These are phyloP conservation scores for Pleurotus pulmonarius DNA, from an alignment of 768 basidiomycete genomes.

Conservation along the genomic window DNA sequence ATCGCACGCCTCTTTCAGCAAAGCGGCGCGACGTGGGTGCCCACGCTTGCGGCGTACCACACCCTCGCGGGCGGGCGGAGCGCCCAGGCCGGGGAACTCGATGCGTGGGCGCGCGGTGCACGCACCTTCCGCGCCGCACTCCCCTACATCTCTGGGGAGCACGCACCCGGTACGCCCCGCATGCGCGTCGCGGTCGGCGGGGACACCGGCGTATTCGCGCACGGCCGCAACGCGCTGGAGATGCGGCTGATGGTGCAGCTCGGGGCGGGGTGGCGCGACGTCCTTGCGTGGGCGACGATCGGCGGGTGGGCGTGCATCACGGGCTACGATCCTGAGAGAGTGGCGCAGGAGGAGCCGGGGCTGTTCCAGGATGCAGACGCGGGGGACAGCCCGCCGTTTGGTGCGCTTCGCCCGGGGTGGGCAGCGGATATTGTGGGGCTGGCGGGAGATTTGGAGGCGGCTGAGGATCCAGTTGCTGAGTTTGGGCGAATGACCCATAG, in stretches of 20 bases:
- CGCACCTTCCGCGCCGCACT: conserved; percentile 44
- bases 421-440: conserved; percentile 46
- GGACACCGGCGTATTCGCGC: conserved; percentile 62
- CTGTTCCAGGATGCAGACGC: conserved; percentile 17
- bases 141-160: conserved; percentile 31
- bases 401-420: conserved; percentile 49
- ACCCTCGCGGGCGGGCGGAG: conserved; percentile 18
- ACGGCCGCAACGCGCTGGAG: conserved; percentile 59
- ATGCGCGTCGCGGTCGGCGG: conserved; percentile 53
- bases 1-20: conserved; percentile 17
- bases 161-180: background rate
- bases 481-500: conserved; percentile 40
- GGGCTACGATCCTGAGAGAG: conserved; percentile 41
- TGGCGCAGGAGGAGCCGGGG: conserved; percentile 8
- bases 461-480: conserved; percentile 27
- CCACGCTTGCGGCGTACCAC: conserved; percentile 52
- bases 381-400: conserved; percentile 56
- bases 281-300: conserved; percentile 57
- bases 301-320: conserved; percentile 57
- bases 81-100: conserved; percentile 7
- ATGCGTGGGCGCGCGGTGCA: conserved; percentile 33
- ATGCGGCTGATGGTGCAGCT: conserved; percentile 56
- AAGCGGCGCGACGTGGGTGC: conserved; percentile 45
- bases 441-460: conserved; percentile 32
- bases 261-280: conserved; percentile 48